phyloP scores from a whole-genome alignment of 805 yeast species.

The Ogataea pini region DNA sequence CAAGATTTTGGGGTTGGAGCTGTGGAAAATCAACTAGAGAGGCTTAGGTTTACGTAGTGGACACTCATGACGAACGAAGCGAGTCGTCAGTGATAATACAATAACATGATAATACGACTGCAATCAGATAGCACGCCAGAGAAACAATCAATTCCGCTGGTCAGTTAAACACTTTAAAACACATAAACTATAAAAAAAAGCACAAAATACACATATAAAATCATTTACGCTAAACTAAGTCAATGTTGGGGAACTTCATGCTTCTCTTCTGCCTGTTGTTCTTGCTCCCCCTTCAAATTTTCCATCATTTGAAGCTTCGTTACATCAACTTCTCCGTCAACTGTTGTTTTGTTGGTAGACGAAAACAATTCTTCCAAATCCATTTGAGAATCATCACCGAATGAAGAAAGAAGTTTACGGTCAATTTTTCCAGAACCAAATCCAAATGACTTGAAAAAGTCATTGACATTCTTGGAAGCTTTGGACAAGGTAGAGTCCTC shows the following conservation, averaged over 20 bases:
- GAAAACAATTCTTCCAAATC: constrained; percentile 16
- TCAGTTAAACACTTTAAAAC: no score
- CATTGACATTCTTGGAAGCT: constrained; percentile 18
- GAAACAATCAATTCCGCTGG: no score
- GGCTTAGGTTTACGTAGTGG: no score
- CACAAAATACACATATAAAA: neutral
- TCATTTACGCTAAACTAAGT: no score
- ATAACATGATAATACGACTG: no score
- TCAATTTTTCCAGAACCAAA: constrained; percentile 19
- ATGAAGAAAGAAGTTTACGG: constrained; percentile 18
- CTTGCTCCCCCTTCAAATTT: constrained; percentile 14
- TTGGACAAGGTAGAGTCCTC: constrained; percentile 10
- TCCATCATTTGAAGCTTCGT: constrained; percentile 13
- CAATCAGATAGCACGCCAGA: no score
- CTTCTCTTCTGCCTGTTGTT: constrained; percentile 11
- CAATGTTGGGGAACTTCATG: neutral
- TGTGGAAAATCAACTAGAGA: constrained; percentile 71
- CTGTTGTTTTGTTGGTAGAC: constrained; percentile 5
- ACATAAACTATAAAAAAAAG: no score
- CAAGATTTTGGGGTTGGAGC: constrained; percentile 72
- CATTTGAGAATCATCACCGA: constrained; percentile 23
- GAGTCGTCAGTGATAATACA: neutral
- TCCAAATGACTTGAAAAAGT: constrained; percentile 22
- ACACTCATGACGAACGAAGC: neutral
- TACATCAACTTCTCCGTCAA: neutral